Percentiles rank a stretch among this genome's conserved stretches.
phyloP scores from a whole-genome alignment of 192 early-diverging fungal species.

The Piromyces sp. region DNA sequence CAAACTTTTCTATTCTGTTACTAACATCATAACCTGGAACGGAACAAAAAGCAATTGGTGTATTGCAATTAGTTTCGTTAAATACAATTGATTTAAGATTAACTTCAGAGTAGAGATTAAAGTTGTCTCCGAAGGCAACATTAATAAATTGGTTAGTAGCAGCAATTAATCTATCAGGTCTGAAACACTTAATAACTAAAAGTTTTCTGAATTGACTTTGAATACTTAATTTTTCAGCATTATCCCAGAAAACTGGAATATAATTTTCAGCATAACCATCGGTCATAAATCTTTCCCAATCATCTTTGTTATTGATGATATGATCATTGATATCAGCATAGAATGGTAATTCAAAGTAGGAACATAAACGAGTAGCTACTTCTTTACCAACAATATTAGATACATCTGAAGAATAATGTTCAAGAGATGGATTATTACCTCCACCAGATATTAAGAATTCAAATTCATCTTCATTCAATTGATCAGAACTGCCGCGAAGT shows the following conservation, averaged over 20 bases:
- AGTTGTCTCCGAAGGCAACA: slow-evolving; percentile 40
- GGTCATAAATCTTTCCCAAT: slow-evolving; percentile 28
- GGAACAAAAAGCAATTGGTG: slow-evolving; percentile 80
- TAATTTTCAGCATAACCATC: slow-evolving; percentile 19
- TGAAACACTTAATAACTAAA: slow-evolving; percentile 63
- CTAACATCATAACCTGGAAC: slow-evolving; percentile 91
- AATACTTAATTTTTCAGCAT: slow-evolving; percentile 14
- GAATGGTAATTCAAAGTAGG: background rate
- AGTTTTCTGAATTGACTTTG: slow-evolving; percentile 51
- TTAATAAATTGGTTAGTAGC: slow-evolving; percentile 54
- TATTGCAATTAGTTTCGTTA: slow-evolving; percentile 50
- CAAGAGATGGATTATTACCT: slow-evolving; percentile 6
- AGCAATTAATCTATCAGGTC: slow-evolving; percentile 72
- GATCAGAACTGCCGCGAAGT: slow-evolving; percentile 32
- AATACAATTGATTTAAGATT: slow-evolving; percentile 49
- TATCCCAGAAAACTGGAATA: slow-evolving; percentile 36
- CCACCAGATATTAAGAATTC: slow-evolving; percentile 53
- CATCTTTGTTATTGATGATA: slow-evolving; percentile 15
- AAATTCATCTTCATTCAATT: slow-evolving; percentile 42
- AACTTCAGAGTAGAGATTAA: slow-evolving; percentile 38
- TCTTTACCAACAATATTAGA: background rate
- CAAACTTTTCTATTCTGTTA: slow-evolving; percentile 80
- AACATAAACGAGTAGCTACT: background rate
- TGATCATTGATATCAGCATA: slow-evolving; percentile 18
- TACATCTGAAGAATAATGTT: slow-evolving; percentile 1